Percentiles rank a stretch among this genome's conserved stretches.
These are phyloP conservation scores for Kwoniella europaea DNA, from an alignment of 768 basidiomycete species.

Conservation along the genomic window DNA sequence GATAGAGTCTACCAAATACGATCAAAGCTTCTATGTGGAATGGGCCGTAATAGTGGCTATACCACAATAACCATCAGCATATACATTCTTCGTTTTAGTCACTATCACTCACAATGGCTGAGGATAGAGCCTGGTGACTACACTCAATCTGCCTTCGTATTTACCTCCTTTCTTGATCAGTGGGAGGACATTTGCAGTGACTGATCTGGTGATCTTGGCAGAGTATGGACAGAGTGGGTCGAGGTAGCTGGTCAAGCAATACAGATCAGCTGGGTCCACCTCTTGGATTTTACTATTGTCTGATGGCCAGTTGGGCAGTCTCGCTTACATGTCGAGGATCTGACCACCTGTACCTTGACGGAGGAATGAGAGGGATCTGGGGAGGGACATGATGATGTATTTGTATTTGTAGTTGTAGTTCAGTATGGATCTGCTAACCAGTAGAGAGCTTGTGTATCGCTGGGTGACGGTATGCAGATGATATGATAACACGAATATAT, in stretches of 20 bases:
- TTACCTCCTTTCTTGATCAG: constrained; percentile 60
- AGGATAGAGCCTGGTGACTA: constrained; percentile 55
- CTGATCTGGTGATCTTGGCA: constrained; percentile 45
- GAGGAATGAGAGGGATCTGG: constrained; percentile 38
- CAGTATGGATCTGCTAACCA: not conserved
- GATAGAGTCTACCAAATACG: constrained; percentile 73
- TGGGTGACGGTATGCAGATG: too few relatives aligned
- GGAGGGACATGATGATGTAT: constrained; percentile 42
- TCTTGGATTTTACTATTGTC: too few relatives aligned
- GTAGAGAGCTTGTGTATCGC: too few relatives aligned
- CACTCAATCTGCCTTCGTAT: constrained; percentile 71
- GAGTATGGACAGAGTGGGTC: constrained; percentile 53
- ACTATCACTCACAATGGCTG: constrained; percentile 55
- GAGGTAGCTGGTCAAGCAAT: constrained; percentile 40
- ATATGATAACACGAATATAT: too few relatives aligned
- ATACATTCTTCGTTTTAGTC: too few relatives aligned
- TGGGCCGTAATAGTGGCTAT: constrained; percentile 60
- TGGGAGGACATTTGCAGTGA: constrained; percentile 48
- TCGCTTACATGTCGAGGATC: constrained; percentile 50
- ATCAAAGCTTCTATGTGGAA: constrained; percentile 80
- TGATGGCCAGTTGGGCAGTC: not conserved
- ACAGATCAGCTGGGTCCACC: not conserved
- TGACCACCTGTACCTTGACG: constrained; percentile 46
- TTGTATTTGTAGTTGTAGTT: not conserved
- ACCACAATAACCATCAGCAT: not conserved